Evolutionary conservation across 129 eudicot species (phyloP).

Genomic region (Pittosporum tobira): DNA sequence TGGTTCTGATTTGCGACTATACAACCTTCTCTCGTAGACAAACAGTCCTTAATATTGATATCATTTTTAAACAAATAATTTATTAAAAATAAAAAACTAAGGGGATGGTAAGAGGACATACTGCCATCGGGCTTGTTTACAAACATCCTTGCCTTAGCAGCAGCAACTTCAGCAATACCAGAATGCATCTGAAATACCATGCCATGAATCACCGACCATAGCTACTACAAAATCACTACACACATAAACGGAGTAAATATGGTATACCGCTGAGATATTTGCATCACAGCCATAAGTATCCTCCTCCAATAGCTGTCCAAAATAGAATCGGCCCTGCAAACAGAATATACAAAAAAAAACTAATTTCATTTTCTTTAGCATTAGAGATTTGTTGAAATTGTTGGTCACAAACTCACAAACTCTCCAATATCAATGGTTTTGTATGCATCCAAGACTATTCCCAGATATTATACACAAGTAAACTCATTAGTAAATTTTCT

Average conservation of each 20-base stretch:
- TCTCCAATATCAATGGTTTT: neutral
- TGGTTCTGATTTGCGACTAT: neutral
- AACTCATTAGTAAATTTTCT: no score
- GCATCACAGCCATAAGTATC: conserved; percentile 72
- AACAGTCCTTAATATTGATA: no score
- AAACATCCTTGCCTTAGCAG: conserved; percentile 97
- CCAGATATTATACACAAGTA: neutral
- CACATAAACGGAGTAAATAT: neutral
- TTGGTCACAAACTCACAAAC: no score
- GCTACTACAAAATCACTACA: neutral
- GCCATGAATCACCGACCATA: conserved; percentile 17
- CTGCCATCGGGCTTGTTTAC: conserved; percentile 95
- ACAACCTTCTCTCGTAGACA: neutral
- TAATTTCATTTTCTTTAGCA: neutral
- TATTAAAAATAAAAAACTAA: neutral
- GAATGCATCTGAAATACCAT: conserved; percentile 68
- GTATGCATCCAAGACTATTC: neutral
- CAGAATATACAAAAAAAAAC: conserved; percentile 2
- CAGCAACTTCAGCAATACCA: conserved; percentile 93
- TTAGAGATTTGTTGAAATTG: neutral
- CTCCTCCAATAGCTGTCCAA: conserved; percentile 71
- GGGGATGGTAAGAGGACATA: conserved; percentile 16
- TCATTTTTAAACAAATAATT: no score
- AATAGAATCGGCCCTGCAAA: conserved; percentile 85
- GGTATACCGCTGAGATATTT: conserved; percentile 54